These are phyloP conservation scores for Endocladia muricata DNA, from an alignment of 31 red algal genomes.

Conservation along the genomic window DNA sequence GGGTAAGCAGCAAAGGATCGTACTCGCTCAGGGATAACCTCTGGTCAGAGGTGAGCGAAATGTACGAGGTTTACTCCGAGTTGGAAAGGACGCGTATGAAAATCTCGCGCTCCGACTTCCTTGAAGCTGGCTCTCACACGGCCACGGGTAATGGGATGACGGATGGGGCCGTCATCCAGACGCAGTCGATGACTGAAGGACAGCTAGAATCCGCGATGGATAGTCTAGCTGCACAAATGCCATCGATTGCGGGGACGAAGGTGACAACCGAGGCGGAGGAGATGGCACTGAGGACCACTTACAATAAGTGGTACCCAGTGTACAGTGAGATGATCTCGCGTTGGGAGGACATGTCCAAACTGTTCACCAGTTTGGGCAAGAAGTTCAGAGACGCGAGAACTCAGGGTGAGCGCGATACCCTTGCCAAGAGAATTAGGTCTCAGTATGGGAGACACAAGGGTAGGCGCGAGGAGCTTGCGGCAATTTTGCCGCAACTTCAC, in stretches of 20 bases:
- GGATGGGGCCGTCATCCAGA: background rate
- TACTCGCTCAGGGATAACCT: background rate
- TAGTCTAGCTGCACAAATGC: background rate
- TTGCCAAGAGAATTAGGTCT: slow-evolving; percentile 3
- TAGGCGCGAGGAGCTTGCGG: background rate
- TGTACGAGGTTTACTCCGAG: slow-evolving; percentile 7
- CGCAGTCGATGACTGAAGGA: background rate
- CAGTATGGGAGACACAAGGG: background rate
- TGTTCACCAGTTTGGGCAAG: background rate
- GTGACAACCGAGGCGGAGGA: background rate
- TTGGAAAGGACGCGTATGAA: background rate
- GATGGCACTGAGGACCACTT: background rate
- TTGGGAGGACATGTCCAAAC: background rate
- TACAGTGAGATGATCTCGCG: background rate
- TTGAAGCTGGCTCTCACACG: too few relatives aligned
- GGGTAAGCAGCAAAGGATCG: background rate
- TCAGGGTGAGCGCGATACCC: background rate
- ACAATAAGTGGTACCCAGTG: background rate
- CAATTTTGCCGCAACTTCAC: background rate
- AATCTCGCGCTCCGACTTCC: background rate
- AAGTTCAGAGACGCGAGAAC: background rate
- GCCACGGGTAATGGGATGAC: background rate
- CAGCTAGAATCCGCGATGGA: background rate
- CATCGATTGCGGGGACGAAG: background rate
- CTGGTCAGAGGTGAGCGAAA: background rate